Base-by-base conservation (phyloP, 2,329 filamentous ascomycete species). In the Diaporthe citri region DNA sequence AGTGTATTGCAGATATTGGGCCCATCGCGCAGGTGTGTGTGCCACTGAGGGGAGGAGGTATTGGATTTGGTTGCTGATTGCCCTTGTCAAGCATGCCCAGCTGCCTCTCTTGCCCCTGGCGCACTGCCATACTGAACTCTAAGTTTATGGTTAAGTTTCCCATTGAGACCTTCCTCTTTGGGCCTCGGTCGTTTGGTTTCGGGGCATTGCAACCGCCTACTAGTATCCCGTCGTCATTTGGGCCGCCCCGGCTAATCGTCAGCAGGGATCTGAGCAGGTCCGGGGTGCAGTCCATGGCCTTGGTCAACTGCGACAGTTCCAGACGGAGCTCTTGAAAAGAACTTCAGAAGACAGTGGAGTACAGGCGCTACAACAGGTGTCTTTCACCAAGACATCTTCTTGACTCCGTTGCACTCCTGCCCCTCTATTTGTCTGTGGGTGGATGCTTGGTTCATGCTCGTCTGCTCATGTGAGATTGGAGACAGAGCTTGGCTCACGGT, bases 161-260 rank as follows among this genome's bases (percentile, higher is more conserved):
- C 28, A n/a, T 46, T 48, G 25, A 64, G 25, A 69, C 64, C 64
- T 69, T 52, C 64, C 64, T 41, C 48, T 69, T 69, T 39, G 13
- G 34, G 48, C 48, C 48, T 69, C 13, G 46, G n/a, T 4, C 12
- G 20, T 28, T 10, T 31, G 34, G 13, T 20, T 22, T 67, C 10
- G 46, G 64, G 46, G 34, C 13, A 31, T 31, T 48, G 41, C 41
- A 25, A 64, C 60, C 39, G 55, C 5, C 20, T 15, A n/a, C n/a
- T n/a, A n/a, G n/a, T n/a, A 67, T 25, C 48, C 25, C 22, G n/a
- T 55, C 17, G 48, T 55, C 34, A 41, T 67, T 34, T 39, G 39
- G 46, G 36, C 64, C 39, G 43, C 43, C 31, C 36, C 41, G 62
- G 64, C 43, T 52, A 25, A 39, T 52, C 46, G 39, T n/a, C 46